Evolutionary conservation across 352 stramenopile species (phyloP), one percentile per base, ranked within the genome.

Genomic region (Phytophthora quininea): DNA sequence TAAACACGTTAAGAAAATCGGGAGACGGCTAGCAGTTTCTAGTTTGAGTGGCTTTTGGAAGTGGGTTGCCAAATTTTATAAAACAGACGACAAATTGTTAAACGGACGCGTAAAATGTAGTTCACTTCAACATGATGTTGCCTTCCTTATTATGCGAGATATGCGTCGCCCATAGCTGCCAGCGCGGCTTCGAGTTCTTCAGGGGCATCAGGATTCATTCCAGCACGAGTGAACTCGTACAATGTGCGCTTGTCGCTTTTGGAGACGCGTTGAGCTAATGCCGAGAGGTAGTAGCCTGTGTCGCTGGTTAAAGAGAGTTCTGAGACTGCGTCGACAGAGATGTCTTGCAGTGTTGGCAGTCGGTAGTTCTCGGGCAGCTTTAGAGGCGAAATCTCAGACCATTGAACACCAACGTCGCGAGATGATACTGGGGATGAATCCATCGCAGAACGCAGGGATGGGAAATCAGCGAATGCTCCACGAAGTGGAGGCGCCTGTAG

Each of bases 201-300:
- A 0, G 84, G 53, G 1, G 82, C 88, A 49, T 95, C 88, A 1
- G 77, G 64, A 62, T 76, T 89, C 88, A 95, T 93, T 3, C 88
- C 88, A 6, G 79, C 71, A 51, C 83, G 73, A 11, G 77, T 88
- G 51, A 89, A 95, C 63, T 95, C 85, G 64, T 88, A 90, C 33
- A 91, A 57, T 5, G 91, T 80, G 32, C 88, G 82, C 27, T 79
- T 82, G 64, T 93, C 81, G 19, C 54, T 82, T 35, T 56, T 69
- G 37, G 69, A 59, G 7, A 76, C 71, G 27, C 64, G 71, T 32
- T 71, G 68, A 32, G 74, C 79, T 30, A 90, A 57, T 24, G 63
- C 45, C 2, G 31, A 57, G n/a, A 95, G 56, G 45, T 88, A 93
- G 6, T 64, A 35, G 12, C 80, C 82, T 11, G 84, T 67, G 29